Percentiles rank a stretch among this genome's conserved stretches.
Evolutionary conservation across 2,329 filamentous ascomycete species (phyloP).

Genomic region (Pestalotiopsis sp.): DNA sequence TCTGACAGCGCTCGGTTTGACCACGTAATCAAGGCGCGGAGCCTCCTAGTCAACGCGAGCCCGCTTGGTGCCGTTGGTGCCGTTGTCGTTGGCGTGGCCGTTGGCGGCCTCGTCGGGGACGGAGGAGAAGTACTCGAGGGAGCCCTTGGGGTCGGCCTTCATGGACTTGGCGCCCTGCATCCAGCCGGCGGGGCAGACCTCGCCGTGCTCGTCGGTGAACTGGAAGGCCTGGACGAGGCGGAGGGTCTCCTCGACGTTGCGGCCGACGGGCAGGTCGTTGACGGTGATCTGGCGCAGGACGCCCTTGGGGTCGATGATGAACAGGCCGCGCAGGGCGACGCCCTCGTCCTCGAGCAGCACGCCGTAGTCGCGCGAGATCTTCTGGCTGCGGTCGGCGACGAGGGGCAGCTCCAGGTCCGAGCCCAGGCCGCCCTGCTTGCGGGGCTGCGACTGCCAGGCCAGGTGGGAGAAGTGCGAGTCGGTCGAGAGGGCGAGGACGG

Average conservation of each 20-base stretch:
- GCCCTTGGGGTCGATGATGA: constrained; percentile 68
- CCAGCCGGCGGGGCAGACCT: constrained; percentile 64
- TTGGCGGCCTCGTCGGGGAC: constrained; percentile 18
- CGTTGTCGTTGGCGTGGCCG: constrained; percentile 37
- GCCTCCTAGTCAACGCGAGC: constrained; percentile 22
- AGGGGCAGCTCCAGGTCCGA: constrained; percentile 62
- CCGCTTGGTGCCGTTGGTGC: constrained; percentile 31
- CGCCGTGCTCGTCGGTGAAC: constrained; percentile 83
- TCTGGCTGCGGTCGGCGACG: constrained; percentile 63
- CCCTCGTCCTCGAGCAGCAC: constrained; percentile 67
- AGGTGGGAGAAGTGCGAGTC: constrained; percentile 61
- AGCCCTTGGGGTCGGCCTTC: constrained; percentile 55
- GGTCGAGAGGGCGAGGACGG: constrained; percentile 63
- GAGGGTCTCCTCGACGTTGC: constrained; percentile 65
- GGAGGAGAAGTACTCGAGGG: constrained; percentile 47
- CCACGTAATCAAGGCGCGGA: not conserved
- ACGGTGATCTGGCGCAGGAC: constrained; percentile 64
- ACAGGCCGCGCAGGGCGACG: constrained; percentile 64
- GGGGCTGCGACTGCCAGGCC: constrained; percentile 60
- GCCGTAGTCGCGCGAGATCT: constrained; percentile 63
- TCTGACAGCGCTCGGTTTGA: too few relatives aligned
- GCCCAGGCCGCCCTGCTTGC: constrained; percentile 64
- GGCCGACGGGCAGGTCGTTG: constrained; percentile 67
- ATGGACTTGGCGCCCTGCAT: constrained; percentile 48
- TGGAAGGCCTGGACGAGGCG: constrained; percentile 75